phyloP scores from a whole-genome alignment of 2,329 filamentous ascomycete species.

The Phaeosphaeria sp. region DNA sequence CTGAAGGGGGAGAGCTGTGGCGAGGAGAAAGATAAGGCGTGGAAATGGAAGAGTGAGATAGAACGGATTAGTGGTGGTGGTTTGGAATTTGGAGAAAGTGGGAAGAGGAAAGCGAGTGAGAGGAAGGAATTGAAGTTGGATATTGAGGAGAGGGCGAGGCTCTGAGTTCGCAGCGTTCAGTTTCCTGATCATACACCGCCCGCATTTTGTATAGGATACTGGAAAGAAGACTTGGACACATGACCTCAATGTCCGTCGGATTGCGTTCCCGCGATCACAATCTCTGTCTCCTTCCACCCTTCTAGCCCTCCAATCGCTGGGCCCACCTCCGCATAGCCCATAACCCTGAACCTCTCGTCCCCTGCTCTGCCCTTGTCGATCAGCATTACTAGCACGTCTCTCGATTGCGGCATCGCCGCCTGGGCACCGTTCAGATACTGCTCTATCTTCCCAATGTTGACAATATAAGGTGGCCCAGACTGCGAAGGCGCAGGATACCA shows the following conservation, averaged over 20 bases:
- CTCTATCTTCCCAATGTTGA: not conserved
- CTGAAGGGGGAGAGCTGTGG: slow-evolving; percentile 45
- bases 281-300: slow-evolving; percentile 2
- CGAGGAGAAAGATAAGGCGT: slow-evolving; percentile 43
- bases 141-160: slow-evolving; percentile 9
- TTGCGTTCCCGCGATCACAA: not conserved
- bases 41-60: slow-evolving; percentile 43
- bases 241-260: no score
- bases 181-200: no score
- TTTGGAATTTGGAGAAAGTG: slow-evolving; percentile 27
- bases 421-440: slow-evolving; percentile 1
- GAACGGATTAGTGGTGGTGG: slow-evolving; percentile 20
- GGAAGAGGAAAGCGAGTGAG: not conserved
- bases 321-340: slow-evolving; percentile 2
- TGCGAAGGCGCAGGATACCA: slow-evolving; percentile 3
- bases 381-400: slow-evolving; percentile 2
- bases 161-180: no score
- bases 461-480: not conserved
- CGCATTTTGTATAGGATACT: no score
- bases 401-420: not conserved
- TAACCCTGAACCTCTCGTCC: not conserved
- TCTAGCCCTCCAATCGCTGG: not conserved
- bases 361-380: not conserved
- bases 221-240: no score
- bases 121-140: slow-evolving; percentile 21